Percentiles rank a stretch among this genome's conserved stretches.
Evolutionary conservation across 2,329 filamentous ascomycete species (phyloP).

Genomic region (Zopfia rhizophila): DNA sequence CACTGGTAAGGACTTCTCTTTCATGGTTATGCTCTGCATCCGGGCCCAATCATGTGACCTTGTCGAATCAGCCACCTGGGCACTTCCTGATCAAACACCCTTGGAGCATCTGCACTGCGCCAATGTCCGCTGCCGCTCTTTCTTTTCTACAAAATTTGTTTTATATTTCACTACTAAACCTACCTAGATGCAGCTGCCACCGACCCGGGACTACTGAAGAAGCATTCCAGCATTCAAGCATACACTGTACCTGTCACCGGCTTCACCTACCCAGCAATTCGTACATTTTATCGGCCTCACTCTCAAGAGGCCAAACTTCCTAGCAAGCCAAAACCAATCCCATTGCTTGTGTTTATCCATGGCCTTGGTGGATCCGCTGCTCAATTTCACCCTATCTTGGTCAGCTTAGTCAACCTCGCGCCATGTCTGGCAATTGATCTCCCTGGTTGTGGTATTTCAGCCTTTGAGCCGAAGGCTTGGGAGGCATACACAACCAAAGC

Average conservation of each 20-base stretch:
- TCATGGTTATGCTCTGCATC: too few species aligned
- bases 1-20: slow-evolving; percentile 36
- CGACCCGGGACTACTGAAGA: slow-evolving; percentile 83
- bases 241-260: slow-evolving; percentile 74
- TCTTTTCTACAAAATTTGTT: too few species aligned
- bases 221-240: slow-evolving; percentile 75
- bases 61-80: too few species aligned
- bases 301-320: slow-evolving; percentile 85
- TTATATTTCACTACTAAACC: too few species aligned
- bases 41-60: too few species aligned
- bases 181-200: slow-evolving; percentile 61
- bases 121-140: too few species aligned
- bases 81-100: too few species aligned
- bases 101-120: too few species aligned
- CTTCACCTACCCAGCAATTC: slow-evolving; percentile 77
- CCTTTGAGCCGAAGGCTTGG: slow-evolving; percentile 76
- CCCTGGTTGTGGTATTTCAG: slow-evolving; percentile 86
- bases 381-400: slow-evolving; percentile 85
- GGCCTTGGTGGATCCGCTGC: slow-evolving; percentile 91
- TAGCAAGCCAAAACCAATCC: slow-evolving; percentile 75
- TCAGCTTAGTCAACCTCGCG: slow-evolving; percentile 82
- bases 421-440: slow-evolving; percentile 90
- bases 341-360: slow-evolving; percentile 90
- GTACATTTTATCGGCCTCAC: slow-evolving; percentile 86
- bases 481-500: slow-evolving; percentile 82